These are phyloP conservation scores for Fusarium xylarioides DNA, from an alignment of 2,329 filamentous ascomycete species.

Conservation along the genomic window DNA sequence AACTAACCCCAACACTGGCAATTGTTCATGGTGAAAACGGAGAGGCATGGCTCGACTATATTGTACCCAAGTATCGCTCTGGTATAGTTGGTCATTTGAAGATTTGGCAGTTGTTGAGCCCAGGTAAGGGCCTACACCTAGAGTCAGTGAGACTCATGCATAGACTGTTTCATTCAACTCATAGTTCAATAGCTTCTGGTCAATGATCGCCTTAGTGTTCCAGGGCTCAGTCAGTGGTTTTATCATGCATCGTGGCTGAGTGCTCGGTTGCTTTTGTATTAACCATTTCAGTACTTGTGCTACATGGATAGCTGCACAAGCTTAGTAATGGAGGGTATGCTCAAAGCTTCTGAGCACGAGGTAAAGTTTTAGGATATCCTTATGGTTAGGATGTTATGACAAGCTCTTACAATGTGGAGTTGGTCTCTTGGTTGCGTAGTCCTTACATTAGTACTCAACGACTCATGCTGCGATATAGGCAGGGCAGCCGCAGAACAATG, in stretches of 20 bases:
- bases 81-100: background rate
- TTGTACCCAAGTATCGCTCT: background rate
- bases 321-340: background rate
- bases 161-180: background rate
- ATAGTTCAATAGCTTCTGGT: background rate
- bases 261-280: background rate
- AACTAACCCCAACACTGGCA: background rate
- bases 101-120: background rate
- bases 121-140: background rate
- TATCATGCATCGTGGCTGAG: background rate
- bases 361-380: background rate
- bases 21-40: too few relatives aligned
- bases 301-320: background rate
- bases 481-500: background rate
- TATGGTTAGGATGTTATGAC: background rate
- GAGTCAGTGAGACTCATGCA: background rate
- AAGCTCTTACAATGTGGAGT: background rate
- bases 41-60: background rate
- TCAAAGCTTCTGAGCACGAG: background rate
- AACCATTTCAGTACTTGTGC: background rate
- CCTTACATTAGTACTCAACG: background rate
- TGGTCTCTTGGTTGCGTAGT: background rate
- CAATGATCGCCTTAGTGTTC: background rate
- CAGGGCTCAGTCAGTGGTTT: background rate
- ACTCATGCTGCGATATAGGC: background rate